phyloP scores from a whole-genome alignment of 2,329 filamentous ascomycete species.

The Monosporascus sp. region DNA sequence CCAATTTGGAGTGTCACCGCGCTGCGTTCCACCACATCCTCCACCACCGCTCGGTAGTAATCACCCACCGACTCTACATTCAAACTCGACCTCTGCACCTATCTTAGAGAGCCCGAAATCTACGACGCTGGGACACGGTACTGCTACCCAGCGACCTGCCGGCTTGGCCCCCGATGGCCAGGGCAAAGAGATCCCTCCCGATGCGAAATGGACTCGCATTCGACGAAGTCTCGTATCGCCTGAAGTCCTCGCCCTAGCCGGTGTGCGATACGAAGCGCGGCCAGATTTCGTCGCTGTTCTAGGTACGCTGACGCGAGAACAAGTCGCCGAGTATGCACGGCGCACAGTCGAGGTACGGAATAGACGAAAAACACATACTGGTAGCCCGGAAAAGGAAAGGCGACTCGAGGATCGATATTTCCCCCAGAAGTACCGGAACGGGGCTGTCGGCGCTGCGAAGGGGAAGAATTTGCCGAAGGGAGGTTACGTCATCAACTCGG shows the following conservation, averaged over 20 bases:
- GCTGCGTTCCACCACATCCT: constrained; percentile 31
- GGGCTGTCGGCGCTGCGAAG: constrained; percentile 16
- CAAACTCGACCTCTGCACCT: constrained; percentile 22
- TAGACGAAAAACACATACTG: constrained; percentile 23
- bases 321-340: constrained; percentile 47
- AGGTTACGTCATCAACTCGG: constrained; percentile 14
- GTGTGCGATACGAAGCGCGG: constrained; percentile 54
- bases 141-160: constrained; percentile 19
- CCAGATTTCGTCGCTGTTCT: constrained; percentile 57
- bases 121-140: constrained; percentile 11
- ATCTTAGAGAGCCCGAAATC: constrained; percentile 7
- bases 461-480: constrained; percentile 2
- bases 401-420: constrained; percentile 20
- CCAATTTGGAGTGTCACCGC: constrained; percentile 33
- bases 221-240: constrained; percentile 50
- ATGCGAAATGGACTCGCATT: constrained; percentile 57
- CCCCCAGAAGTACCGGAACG: constrained; percentile 27
- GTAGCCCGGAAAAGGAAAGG: constrained; percentile 9
- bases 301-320: constrained; percentile 44
- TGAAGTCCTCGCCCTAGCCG: constrained; percentile 49
- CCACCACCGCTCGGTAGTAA: constrained; percentile 31
- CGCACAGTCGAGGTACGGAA: constrained; percentile 41
- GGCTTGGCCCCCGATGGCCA: constrained; percentile 51
- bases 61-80: constrained; percentile 18
- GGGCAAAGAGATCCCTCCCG: constrained; percentile 49